A percentile compares a stretch with the other conserved stretches of the same genome.
phyloP scores from a whole-genome alignment of 1,284 basidiomycete genomes.

The Apiotrichum mycotoxinovorans region DNA sequence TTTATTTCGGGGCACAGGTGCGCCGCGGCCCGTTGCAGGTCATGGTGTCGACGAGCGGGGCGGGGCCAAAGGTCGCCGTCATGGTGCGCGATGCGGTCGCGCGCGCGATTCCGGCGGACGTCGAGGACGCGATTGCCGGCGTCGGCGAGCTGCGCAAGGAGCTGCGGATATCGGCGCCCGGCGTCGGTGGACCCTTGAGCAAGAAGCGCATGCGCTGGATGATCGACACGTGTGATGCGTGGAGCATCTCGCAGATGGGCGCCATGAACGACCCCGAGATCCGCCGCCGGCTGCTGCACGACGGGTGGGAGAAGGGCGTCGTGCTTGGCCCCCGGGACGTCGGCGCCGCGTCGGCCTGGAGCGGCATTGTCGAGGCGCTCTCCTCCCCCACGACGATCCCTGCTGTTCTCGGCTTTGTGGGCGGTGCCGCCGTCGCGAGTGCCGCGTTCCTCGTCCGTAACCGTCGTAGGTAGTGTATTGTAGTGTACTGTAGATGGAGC shows the following conservation, averaged over 20 bases:
- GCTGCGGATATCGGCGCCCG: slow-evolving; percentile 53
- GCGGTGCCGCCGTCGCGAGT: neutral
- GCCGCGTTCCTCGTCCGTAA: neutral
- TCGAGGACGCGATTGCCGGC: slow-evolving; percentile 74
- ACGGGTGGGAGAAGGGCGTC: slow-evolving; percentile 49
- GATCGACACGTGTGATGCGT: slow-evolving; percentile 79
- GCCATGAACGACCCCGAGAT: slow-evolving; percentile 39
- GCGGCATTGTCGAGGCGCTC: neutral
- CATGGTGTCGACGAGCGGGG: slow-evolving; percentile 93
- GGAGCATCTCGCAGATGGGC: slow-evolving; percentile 51
- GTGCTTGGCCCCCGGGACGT: slow-evolving; percentile 39
- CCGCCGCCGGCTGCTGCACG: slow-evolving; percentile 36
- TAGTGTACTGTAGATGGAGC: too few species aligned
- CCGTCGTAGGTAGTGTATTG: neutral
- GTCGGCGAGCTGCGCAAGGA: slow-evolving; percentile 59
- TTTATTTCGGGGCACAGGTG: slow-evolving; percentile 95
- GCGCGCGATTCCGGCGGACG: slow-evolving; percentile 64
- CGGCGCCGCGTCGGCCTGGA: slow-evolving; percentile 3
- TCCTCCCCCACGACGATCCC: neutral
- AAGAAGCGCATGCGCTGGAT: slow-evolving; percentile 86
- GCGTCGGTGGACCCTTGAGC: slow-evolving; percentile 54
- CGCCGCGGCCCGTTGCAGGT: slow-evolving; percentile 87
- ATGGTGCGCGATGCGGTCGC: slow-evolving; percentile 73
- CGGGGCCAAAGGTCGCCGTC: slow-evolving; percentile 82
- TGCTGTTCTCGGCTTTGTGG: neutral